Conservation (phyloP, 768 basidiomycete species). For the Naganishia vaughanmartiniae region DNA sequence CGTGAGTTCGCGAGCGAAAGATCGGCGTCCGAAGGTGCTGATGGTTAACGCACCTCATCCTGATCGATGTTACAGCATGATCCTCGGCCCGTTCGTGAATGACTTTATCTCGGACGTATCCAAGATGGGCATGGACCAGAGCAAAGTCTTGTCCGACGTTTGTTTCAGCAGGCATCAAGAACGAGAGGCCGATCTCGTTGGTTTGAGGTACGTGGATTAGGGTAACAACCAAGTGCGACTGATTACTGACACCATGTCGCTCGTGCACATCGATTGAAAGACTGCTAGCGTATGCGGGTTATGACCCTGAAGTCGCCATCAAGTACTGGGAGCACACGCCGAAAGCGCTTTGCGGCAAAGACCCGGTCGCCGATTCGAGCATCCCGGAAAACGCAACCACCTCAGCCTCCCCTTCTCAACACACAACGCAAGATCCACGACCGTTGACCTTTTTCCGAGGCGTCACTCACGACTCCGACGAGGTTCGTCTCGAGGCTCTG, state of each 20-base stretch:
- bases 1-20: slow-evolving; percentile 60
- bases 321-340: slow-evolving; percentile 69
- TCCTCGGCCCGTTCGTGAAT: slow-evolving; percentile 86
- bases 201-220: slow-evolving; percentile 62
- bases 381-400: slow-evolving; percentile 37
- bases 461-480: slow-evolving; percentile 54
- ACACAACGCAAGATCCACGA: slow-evolving; percentile 52
- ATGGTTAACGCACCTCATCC: slow-evolving; percentile 33
- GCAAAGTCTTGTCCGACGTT: slow-evolving; percentile 60
- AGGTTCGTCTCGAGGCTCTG: slow-evolving; percentile 63
- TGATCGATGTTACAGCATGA: slow-evolving; percentile 45
- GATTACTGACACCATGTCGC: too few relatives aligned
- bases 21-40: slow-evolving; percentile 28
- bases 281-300: slow-evolving; percentile 87
- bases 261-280: slow-evolving; percentile 54
- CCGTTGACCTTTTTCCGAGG: not conserved
- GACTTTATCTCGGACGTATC: slow-evolving; percentile 83
- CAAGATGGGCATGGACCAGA: slow-evolving; percentile 62
- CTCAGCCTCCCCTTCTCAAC: slow-evolving; percentile 14
- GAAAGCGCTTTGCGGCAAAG: slow-evolving; percentile 26
- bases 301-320: slow-evolving; percentile 77
- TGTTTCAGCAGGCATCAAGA: slow-evolving; percentile 79
- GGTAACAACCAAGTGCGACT: too few relatives aligned
- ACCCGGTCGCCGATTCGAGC: slow-evolving; percentile 44
- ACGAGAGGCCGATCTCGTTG: slow-evolving; percentile 87